Percentiles rank a stretch among this genome's conserved stretches.
Conservation (phyloP, 768 basidiomycete species). For the Russula abietina region DNA sequence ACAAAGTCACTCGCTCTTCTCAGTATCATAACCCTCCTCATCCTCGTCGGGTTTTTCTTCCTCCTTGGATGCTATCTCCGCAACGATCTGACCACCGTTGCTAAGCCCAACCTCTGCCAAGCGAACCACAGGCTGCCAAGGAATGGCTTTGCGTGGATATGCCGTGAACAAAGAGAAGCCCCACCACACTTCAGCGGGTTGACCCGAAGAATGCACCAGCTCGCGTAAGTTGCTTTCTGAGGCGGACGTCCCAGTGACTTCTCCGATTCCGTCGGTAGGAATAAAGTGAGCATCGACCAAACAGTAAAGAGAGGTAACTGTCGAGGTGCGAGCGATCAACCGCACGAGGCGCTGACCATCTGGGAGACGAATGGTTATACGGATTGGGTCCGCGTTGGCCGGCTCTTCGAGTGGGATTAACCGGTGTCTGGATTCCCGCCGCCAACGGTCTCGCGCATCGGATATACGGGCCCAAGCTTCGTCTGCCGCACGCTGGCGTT, state of each 20-base stretch:
- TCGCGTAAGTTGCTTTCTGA: slow-evolving; percentile 37
- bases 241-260: slow-evolving; percentile 32
- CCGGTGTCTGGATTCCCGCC: slow-evolving; percentile 50
- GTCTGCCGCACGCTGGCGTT: slow-evolving; percentile 29
- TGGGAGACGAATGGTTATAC: slow-evolving; percentile 50
- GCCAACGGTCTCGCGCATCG: slow-evolving; percentile 38
- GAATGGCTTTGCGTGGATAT: slow-evolving; percentile 64
- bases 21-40: slow-evolving; percentile 25
- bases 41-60: slow-evolving; percentile 3
- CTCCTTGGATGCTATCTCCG: slow-evolving; percentile 21
- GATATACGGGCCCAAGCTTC: slow-evolving; percentile 26
- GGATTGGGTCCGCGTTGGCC: slow-evolving; percentile 40
- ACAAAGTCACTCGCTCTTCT: slow-evolving; percentile 17
- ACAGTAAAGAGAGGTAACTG: slow-evolving; percentile 62
- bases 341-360: slow-evolving; percentile 50
- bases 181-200: slow-evolving; percentile 50
- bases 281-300: slow-evolving; percentile 62
- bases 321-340: slow-evolving; percentile 44
- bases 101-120: slow-evolving; percentile 24
- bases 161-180: slow-evolving; percentile 63
- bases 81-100: slow-evolving; percentile 32
- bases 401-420: slow-evolving; percentile 38
- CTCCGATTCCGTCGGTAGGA: slow-evolving; percentile 40
- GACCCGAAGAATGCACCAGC: slow-evolving; percentile 27
- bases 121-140: slow-evolving; percentile 35